These are phyloP conservation scores for Ophiostoma fasciatum DNA, from an alignment of 2,329 filamentous ascomycete genomes.

Conservation along the genomic window DNA sequence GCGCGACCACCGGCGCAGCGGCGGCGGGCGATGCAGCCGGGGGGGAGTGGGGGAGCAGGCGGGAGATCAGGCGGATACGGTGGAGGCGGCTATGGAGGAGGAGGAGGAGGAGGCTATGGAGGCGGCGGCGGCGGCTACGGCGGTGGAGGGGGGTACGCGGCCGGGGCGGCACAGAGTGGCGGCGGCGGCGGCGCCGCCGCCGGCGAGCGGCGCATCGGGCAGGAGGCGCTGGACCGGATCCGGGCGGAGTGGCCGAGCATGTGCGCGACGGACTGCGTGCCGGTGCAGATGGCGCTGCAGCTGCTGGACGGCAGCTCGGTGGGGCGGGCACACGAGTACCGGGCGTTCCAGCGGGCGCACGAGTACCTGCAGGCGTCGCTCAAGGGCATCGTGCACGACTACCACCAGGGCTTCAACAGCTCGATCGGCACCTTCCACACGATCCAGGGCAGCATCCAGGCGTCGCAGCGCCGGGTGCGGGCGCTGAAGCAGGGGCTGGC, in stretches of 20 bases:
- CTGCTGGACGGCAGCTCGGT: conserved; percentile 89
- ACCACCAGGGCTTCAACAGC: conserved; percentile 98
- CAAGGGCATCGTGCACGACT: conserved; percentile 92
- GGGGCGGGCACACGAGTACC: conserved; percentile 77
- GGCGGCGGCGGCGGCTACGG: conserved; percentile 17
- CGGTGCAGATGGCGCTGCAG: conserved; percentile 87
- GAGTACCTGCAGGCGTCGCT: conserved; percentile 81
- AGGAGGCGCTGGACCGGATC: conserved; percentile 62
- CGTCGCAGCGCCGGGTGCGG: conserved; percentile 74
- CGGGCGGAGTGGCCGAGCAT: conserved; percentile 84
- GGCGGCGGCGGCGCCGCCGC: neutral
- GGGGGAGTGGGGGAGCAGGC: too few relatives aligned
- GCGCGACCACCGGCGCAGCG: conserved; percentile 1
- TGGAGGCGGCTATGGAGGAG: too few relatives aligned
- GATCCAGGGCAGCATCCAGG: conserved; percentile 85
- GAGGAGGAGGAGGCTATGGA: conserved; percentile 18
- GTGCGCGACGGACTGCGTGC: conserved; percentile 75
- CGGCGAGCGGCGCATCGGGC: conserved; percentile 38
- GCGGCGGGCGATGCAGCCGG: too few relatives aligned
- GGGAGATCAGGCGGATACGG: too few relatives aligned
- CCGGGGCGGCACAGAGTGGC: neutral
- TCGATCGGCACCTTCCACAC: conserved; percentile 98
- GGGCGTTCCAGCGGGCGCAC: conserved; percentile 71
- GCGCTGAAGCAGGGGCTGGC: conserved; percentile 70
- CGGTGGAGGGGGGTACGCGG: conserved; percentile 13